Percentiles rank a stretch among this genome's conserved stretches.
Evolutionary conservation across 257 asterid species (phyloP).

Genomic region (Capsicum chinense): DNA sequence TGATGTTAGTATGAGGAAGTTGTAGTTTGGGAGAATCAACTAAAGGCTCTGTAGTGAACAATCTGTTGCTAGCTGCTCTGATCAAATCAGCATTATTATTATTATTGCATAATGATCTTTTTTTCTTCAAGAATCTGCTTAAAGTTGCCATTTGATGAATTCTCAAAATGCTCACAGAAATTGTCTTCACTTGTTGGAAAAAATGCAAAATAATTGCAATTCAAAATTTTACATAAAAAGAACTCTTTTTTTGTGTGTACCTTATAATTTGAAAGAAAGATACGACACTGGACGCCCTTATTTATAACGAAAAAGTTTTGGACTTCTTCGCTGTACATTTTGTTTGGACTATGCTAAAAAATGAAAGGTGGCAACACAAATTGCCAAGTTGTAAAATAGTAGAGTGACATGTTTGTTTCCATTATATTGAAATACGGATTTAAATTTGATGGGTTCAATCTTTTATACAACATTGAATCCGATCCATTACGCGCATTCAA

Average conservation of each 20-base stretch:
- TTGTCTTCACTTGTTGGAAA: no score
- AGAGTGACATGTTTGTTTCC: background rate
- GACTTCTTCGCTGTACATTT: background rate
- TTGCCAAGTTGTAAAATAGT: background rate
- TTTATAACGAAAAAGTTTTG: background rate
- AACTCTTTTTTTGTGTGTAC: background rate
- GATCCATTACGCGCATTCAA: no score
- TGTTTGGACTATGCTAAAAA: background rate
- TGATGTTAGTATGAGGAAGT: constrained; percentile 83
- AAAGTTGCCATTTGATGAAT: constrained; percentile 59
- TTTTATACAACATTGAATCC: background rate
- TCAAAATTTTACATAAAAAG: background rate
- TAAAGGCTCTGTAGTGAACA: constrained; percentile 44
- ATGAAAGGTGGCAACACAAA: background rate
- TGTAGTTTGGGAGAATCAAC: constrained; percentile 47
- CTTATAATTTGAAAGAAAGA: background rate
- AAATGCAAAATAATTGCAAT: background rate
- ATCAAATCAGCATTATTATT: constrained; percentile 31
- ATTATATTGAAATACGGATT: background rate
- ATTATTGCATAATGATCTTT: constrained; percentile 38
- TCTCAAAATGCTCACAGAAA: no score
- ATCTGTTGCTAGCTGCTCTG: constrained; percentile 29
- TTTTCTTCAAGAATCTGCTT: constrained; percentile 48
- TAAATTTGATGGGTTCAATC: background rate
- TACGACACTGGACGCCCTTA: background rate